phyloP scores from a whole-genome alignment of 495 filamentous ascomycete species.

The Neurospora hispaniola region DNA sequence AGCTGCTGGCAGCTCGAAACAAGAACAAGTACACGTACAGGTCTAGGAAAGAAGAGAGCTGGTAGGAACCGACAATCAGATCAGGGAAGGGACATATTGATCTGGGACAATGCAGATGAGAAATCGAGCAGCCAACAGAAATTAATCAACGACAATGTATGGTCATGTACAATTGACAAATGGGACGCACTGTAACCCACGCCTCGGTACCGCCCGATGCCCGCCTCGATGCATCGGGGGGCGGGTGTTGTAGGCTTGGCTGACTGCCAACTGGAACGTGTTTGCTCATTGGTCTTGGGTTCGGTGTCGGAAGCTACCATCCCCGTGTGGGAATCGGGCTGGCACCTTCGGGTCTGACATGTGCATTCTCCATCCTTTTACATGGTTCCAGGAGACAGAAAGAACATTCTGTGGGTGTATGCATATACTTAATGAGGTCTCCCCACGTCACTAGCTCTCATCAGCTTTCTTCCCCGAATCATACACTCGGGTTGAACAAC shows the following conservation, averaged over 20 bases:
- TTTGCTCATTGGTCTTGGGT: too few relatives aligned
- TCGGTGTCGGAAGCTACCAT: neutral
- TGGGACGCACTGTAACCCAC: neutral
- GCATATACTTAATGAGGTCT: neutral
- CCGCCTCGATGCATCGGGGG: neutral
- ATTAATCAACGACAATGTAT: neutral
- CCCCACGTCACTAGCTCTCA: neutral
- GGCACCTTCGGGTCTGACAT: neutral
- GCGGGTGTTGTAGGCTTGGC: neutral
- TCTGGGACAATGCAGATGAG: neutral
- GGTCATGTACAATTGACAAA: neutral
- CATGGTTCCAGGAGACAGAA: neutral
- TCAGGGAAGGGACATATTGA: neutral
- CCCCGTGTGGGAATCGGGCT: neutral
- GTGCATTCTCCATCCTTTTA: neutral
- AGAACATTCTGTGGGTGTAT: neutral
- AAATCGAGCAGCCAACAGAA: neutral
- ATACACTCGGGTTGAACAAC: neutral
- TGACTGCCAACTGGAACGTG: neutral
- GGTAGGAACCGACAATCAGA: neutral
- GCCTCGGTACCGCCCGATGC: neutral
- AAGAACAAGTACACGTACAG: neutral
- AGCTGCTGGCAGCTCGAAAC: neutral
- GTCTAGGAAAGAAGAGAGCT: neutral
- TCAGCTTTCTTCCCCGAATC: neutral